Evolutionary conservation across 2,329 filamentous ascomycete species (phyloP), one percentile per base, ranked within the genome.

Genomic region (Cytospora piceicola): DNA sequence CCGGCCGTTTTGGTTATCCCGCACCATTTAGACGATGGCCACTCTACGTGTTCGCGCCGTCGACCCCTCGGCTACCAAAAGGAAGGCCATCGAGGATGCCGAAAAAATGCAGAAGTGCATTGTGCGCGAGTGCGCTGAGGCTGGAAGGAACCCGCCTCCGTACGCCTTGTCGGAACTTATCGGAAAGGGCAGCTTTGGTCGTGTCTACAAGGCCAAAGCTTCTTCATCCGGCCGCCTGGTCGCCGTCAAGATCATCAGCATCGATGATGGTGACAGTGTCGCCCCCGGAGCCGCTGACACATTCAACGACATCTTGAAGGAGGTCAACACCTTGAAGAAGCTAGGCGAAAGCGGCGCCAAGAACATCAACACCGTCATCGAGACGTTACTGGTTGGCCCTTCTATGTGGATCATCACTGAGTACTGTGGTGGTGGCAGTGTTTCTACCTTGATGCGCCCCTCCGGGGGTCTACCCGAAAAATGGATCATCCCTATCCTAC

Each of bases 321-420:
- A 90, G 75, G 85, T 90, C 71, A 86, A 83, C 68, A 84, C 92
- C 30, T 80, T 96, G 60, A 88, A 91, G 73, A 82, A 91, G 66
- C 82, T 96, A 56, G 88, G 89, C 72, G 88, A 91, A 70, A 90
- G 85, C 71, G 89, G 88, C 58, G 91, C 91, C 34, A 85, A 85
- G 70, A 94, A 94, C 73, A 88, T 96, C 78, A 95, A 94, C 75
- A 85, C 89, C 71, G 90, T 94, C 64, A 89, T 94, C 71, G 91
- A 94, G 70, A 91, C 91, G 6, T 83, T 94, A 27, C 88, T 90
- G 15, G 87, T 94, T 51, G 90, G 90, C 56, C 88, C 90, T 70
- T 87, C 91, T 67, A 89, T 96, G 79, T 96, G 92, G 92, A 92
- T 95, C 79, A 87, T 95, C 65, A 94, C 90, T 66, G 91, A 95